Evolutionary conservation across 805 yeast genomes (phyloP), one percentile per base, ranked within the genome.

Genomic region (Teunomyces panamensis): DNA sequence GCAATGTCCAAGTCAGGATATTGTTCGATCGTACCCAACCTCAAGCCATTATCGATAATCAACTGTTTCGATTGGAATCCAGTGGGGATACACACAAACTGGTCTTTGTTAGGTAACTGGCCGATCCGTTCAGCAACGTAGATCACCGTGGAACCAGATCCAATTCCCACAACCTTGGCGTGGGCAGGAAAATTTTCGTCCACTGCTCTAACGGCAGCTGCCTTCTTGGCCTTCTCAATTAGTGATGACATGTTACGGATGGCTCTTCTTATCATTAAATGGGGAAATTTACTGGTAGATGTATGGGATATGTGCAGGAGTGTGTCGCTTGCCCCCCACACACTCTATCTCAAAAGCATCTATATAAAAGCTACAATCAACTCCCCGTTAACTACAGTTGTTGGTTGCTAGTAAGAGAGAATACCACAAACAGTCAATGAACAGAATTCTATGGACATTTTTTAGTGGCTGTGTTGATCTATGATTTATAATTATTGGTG

Each of bases 131-230:
- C 98, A 20, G 97, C 99, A 50, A 87, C 96, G 64, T 89, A 94
- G n/a, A 94, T 87, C 3, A 94, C 99, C 0, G 99, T 94, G 17
- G 96, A 86, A 1, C 99, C 99, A 20, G 97, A 89, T 9, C 99
- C 99, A 52, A 94, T 83, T 35, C 99, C 99, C 13, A 94, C 78
- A 11, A 89, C 85, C 57, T 78, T 82, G 54, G 90, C 89, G 33
- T 71, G 56, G 17, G 77, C 65, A 30, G 88, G 85, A 63, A 88
- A 77, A 60, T 90, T 85, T 47, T 88, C 91, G 65, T 92, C 96
- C 30, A 94, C 96, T 1, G 99, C 99, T 47, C 77, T 74, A 73
- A 85, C 89, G 7, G 97, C 98, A 16, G 98, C 96, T 2, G 81
- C 73, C 64, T 88, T 81, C 66, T 92, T 92, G n/a, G 97, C 91